Conservation (phyloP, 2,329 filamentous ascomycete genomes). For the Aspergillus caelatus region DNA sequence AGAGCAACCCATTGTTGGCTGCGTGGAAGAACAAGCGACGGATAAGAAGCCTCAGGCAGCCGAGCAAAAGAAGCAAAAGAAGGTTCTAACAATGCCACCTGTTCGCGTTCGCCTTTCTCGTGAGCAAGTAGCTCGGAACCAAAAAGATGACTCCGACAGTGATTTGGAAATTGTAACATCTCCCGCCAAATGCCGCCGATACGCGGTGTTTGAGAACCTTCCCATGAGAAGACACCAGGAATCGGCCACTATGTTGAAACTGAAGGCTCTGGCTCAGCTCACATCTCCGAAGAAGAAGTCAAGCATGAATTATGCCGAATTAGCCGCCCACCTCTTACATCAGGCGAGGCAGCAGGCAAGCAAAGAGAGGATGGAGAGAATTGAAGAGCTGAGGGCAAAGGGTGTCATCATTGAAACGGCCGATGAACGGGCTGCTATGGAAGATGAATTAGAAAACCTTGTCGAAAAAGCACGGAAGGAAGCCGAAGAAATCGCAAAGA, state of each 20-base stretch:
- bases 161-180: slow-evolving; percentile 65
- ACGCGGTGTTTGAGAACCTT: slow-evolving; percentile 69
- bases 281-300: slow-evolving; percentile 58
- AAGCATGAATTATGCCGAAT: slow-evolving; percentile 68
- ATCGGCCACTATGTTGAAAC: slow-evolving; percentile 60
- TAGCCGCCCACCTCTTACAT: slow-evolving; percentile 69
- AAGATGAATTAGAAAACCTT: slow-evolving; percentile 83
- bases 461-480: slow-evolving; percentile 82
- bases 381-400: slow-evolving; percentile 75
- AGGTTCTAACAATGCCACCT: slow-evolving; percentile 31
- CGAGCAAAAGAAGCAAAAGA: slow-evolving; percentile 32
- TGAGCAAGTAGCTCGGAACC: slow-evolving; percentile 36
- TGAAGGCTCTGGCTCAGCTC: slow-evolving; percentile 76
- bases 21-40: slow-evolving; percentile 16
- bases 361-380: slow-evolving; percentile 72
- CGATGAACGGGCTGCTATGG: slow-evolving; percentile 82
- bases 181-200: slow-evolving; percentile 44
- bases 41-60: slow-evolving; percentile 27
- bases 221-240: slow-evolving; percentile 67
- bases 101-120: slow-evolving; percentile 47
- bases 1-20: slow-evolving; percentile 10
- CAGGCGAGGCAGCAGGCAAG: slow-evolving; percentile 80
- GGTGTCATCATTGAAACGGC: slow-evolving; percentile 81
- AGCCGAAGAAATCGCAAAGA: slow-evolving; percentile 74
- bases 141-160: slow-evolving; percentile 50